phyloP scores from a whole-genome alignment of 805 yeast species.

The Sugiyamaella smithiae region DNA sequence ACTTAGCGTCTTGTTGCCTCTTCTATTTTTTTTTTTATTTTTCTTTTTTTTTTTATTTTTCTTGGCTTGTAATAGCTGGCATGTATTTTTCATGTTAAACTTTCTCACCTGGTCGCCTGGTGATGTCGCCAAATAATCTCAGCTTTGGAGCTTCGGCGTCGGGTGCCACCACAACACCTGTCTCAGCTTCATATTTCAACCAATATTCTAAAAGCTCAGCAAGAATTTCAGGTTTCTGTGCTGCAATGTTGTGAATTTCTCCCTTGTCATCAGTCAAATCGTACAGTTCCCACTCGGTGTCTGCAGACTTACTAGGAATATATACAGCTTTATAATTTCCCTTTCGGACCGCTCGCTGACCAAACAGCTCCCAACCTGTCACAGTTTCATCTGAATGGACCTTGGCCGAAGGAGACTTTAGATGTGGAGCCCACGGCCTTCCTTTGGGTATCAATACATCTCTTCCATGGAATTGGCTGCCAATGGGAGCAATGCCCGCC shows the following conservation, averaged over 20 bases:
- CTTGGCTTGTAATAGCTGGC: not conserved
- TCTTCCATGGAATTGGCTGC: slow-evolving; percentile 39
- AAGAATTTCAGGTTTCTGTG: slow-evolving; percentile 37
- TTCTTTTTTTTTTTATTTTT: not conserved
- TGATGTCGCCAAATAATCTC: slow-evolving; percentile 5
- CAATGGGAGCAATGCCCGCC: slow-evolving; percentile 37
- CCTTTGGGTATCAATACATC: slow-evolving; percentile 47
- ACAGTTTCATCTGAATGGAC: slow-evolving; percentile 36
- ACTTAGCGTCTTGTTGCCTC: not conserved
- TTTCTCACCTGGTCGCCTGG: not conserved
- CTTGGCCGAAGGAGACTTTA: slow-evolving; percentile 28
- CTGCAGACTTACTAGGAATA: slow-evolving; percentile 43
- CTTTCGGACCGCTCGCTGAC: slow-evolving; percentile 53
- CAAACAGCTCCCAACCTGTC: slow-evolving; percentile 56
- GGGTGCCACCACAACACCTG: slow-evolving; percentile 19
- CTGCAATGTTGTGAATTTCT: slow-evolving; percentile 47
- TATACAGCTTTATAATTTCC: slow-evolving; percentile 49
- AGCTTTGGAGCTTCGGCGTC: slow-evolving; percentile 10
- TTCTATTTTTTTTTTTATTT: not conserved
- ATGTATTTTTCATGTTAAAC: not conserved
- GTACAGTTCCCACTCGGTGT: slow-evolving; percentile 47
- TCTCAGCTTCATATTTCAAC: slow-evolving; percentile 47
- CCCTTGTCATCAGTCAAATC: slow-evolving; percentile 45
- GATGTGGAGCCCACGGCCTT: slow-evolving; percentile 42
- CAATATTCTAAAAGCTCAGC: slow-evolving; percentile 46